Base-by-base conservation (phyloP, 306 rosid species). In the Hippophae rhamnoides region DNA sequence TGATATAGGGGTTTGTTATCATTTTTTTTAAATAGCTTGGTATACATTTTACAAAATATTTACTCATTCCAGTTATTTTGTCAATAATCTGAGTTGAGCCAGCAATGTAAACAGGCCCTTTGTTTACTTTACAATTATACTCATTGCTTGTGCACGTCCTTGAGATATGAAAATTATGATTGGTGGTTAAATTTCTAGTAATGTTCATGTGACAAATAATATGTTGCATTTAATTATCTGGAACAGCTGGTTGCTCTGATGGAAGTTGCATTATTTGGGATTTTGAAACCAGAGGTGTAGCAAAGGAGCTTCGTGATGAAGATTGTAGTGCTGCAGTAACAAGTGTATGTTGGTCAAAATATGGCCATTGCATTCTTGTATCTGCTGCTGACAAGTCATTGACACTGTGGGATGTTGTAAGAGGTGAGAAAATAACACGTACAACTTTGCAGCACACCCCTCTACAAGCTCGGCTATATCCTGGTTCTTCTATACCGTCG, bases 251-350 rank as follows among this genome's bases (percentile, higher is more conserved):
- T 40, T 86, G 95, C 85, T 80, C 86, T 52, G 97, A 88, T 62
- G 99, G 99, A 76, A 93, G 85, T 45, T 88, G 97, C 68, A 63
- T 93, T 61, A 72, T 93, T 43, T 93, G 99, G 97, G 99, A 93
- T 80, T 93, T 93, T 5, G 92, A 86, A 75, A 86, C 95, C 57
- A 80, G 99, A 83, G 99, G 97, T 38, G 75, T 93, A 52, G 88
- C 97, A 41, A 93, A 93, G 71, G 90, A 76, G 81, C 96, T 93
- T 43, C 78, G 60, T 23, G 97, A 88, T 69, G 65, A 68, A 62
- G 99, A 86, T 42, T 86, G 94, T 67, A 70, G 76, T 66, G 82
- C 93, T 58, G 85, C 82, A 5, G 71, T 85, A 51, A 80, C 86
- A 38, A 80, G 89, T 67, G 79, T 85, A n/a, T 79, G 84, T 56